Base-by-base conservation (phyloP, 2,329 filamentous ascomycete genomes). In the Fusarium xylarioides region DNA sequence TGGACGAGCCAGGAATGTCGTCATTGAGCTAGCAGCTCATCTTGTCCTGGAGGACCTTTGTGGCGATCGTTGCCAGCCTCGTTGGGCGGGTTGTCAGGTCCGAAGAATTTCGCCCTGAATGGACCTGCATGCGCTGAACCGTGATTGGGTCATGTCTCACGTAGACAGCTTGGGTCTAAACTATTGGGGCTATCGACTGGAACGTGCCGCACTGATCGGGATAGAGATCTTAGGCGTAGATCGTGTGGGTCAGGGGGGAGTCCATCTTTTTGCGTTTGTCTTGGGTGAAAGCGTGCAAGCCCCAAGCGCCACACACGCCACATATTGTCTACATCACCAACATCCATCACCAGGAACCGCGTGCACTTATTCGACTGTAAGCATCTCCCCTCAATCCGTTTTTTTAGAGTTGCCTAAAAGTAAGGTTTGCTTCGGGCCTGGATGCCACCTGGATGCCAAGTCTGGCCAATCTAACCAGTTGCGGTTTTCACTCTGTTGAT, bases 371-470 rank as follows among this genome's bases (percentile, higher is more conserved):
- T 56, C 40, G 49, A 52, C 62, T 73, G 34, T 32, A 57, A 38
- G 18, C 50, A 54, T 58, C 40, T 54, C 47, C 30, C 52, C 50
- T 50, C 21, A 52, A 54, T 62, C 35, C 37, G 44, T 26, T 71
- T 66, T 66, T 49, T 59, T 64, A 58, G 43, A 74, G 71, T 68
- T 73, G 19, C 34, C 32, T 37, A n/a, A 11, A 23, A 9, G 42
- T 57, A 47, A 32, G 40, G 52, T 53, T 74, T 58, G 40, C 43
- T 57, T 49, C 60, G 58, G 66, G 26, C 62, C 63, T 73, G 71
- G 38, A 73, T 71, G 63, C 70, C 71, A 73, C 62, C 63, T 73
- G 71, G 38, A 73, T 71, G 63, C 70, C 71, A 73, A 74, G 67
- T 28, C 47, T 35, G 7, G 34, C 30, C 11, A 11, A 30, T 46